phyloP scores from a whole-genome alignment of 805 yeast genomes.

The Kuraishia cidri region DNA sequence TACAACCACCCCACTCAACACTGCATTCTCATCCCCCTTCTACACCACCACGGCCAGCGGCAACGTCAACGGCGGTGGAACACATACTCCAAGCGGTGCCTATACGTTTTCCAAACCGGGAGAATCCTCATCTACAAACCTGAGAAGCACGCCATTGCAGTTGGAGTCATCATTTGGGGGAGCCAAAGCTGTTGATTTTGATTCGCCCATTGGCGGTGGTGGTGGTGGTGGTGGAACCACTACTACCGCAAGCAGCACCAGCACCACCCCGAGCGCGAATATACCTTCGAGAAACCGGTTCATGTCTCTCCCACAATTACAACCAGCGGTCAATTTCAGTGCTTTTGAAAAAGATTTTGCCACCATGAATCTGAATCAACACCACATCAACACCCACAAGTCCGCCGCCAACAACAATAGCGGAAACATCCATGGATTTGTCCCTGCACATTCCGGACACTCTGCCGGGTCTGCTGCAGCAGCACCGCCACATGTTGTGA shows the following conservation, averaged over 20 bases:
- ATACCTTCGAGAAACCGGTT: slow-evolving; percentile 5
- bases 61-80: neutral
- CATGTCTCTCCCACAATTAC: slow-evolving; percentile 7
- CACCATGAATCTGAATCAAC: neutral
- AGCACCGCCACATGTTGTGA: too few relatives aligned
- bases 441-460: too few relatives aligned
- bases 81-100: neutral
- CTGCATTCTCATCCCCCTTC: neutral
- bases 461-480: too few relatives aligned
- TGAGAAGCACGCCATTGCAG: too few relatives aligned
- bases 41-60: neutral
- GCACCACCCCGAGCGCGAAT: slow-evolving; percentile 2
- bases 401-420: too few relatives aligned
- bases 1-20: neutral
- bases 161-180: neutral
- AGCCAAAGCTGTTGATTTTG: neutral
- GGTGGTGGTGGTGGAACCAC: neutral
- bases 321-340: slow-evolving; percentile 5
- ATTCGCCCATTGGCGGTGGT: neutral
- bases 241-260: neutral
- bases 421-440: too few relatives aligned
- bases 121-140: too few relatives aligned
- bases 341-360: slow-evolving; percentile 2
- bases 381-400: neutral
- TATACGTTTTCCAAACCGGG: neutral